Base-by-base conservation (phyloP, 2,329 filamentous ascomycete genomes). In the Fusarium mundagurra region DNA sequence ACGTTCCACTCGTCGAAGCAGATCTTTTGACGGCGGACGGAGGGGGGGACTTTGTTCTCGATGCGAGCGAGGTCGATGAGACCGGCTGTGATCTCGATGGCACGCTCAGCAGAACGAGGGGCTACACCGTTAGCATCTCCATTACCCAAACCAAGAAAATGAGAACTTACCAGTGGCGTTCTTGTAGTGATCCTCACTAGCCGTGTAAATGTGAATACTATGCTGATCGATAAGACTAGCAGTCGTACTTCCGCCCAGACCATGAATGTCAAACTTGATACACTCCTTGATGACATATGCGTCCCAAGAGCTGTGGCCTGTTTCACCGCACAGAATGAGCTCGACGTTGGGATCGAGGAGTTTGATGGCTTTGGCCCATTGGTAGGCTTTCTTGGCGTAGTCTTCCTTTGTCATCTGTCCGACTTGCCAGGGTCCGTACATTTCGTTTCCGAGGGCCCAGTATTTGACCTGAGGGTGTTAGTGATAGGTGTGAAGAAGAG, bases 1-100 rank as follows among this genome's bases (percentile, higher is more conserved):
- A 95, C 92, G 80, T 95, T 95, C 93, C 93, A 95, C 82, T 95
- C 93, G 80, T 95, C 93, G 79, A 95, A 95, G 85, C 93, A 95
- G 80, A 95, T 94, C 59, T 88, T 92, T 53, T 90, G 92, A 8
- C 88, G 85, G 8, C 89, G 88, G n/a, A 91, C 88, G 1, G 85
- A 84, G 1, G 87, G 83, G 0, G 91, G 87, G 0, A 92, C 87
- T 45, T 85, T 83, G 81, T 92, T 92, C 80, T 94, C 91, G 77
- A 94, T 91, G 39, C 91, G 87, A 0, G 93, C 93, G 3, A 95
- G 88, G 79, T 95, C 92, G 74, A 94, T 94, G 6, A 94, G 84
- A 2, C 87, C 85, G 5, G 89, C 89, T 6, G 92, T 87, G 73
- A 94, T 91, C 79, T 94, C 87, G 74, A 95, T 94, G 8, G 92